phyloP scores from a whole-genome alignment of 2,329 filamentous ascomycete species.

The Monosporascus sp. region DNA sequence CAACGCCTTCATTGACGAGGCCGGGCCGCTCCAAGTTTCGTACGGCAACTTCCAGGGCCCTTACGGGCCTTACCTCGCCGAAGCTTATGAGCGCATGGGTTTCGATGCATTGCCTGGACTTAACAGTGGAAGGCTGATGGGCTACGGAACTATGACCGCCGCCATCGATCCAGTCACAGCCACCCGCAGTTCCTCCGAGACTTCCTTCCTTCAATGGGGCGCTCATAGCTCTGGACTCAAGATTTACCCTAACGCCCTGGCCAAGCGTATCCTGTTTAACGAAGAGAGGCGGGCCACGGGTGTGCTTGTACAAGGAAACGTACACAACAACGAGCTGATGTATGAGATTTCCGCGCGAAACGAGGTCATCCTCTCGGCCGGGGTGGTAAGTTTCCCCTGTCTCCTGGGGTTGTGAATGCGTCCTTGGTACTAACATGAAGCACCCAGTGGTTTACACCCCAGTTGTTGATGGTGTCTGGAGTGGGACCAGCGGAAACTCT shows the following conservation, averaged over 20 bases:
- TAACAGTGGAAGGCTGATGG: neutral
- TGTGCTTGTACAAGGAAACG: no score
- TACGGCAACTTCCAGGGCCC: no score
- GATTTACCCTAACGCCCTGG: slow-evolving; percentile 5
- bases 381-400: slow-evolving; percentile 15
- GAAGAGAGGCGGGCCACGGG: no score
- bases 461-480: slow-evolving; percentile 29
- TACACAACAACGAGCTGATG: slow-evolving; percentile 32
- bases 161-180: neutral
- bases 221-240: no score
- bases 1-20: no score
- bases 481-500: slow-evolving; percentile 24
- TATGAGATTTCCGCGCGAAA: slow-evolving; percentile 40
- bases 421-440: no score
- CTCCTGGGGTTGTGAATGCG: no score
- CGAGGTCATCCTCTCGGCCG: slow-evolving; percentile 28
- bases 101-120: no score
- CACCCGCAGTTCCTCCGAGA: neutral
- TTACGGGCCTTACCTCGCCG: no score
- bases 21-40: no score
- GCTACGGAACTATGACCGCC: neutral
- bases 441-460: slow-evolving; percentile 15
- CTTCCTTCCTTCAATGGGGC: slow-evolving; percentile 11
- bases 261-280: slow-evolving; percentile 22
- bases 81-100: no score